These are phyloP conservation scores for Exophiala oligosperma DNA, from an alignment of 2,329 filamentous ascomycete species.

Conservation along the genomic window DNA sequence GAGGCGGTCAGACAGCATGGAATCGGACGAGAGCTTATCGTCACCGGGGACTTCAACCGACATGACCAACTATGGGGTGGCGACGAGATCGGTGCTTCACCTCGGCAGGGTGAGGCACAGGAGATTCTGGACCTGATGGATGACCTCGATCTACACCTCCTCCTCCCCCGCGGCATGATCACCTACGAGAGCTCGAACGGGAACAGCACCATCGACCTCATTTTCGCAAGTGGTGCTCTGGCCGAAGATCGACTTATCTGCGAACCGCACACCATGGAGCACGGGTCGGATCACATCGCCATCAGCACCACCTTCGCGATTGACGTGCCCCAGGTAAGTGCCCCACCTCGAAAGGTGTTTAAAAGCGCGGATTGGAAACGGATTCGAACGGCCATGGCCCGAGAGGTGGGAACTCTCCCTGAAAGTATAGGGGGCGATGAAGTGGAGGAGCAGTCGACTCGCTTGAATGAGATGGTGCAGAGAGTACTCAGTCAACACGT, in stretches of 20 bases:
- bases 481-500: slow-evolving; percentile 14
- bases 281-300: slow-evolving; percentile 32
- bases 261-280: slow-evolving; percentile 30
- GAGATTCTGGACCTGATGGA: slow-evolving; percentile 39
- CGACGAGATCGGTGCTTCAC: slow-evolving; percentile 32
- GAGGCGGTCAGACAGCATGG: background rate
- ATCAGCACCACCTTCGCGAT: slow-evolving; percentile 36
- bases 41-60: slow-evolving; percentile 31
- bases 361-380: slow-evolving; percentile 16
- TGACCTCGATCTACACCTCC: slow-evolving; percentile 34
- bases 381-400: background rate
- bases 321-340: slow-evolving; percentile 14
- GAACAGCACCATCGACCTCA: background rate
- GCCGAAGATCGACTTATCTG: background rate
- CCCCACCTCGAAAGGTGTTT: slow-evolving; percentile 29
- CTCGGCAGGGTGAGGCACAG: slow-evolving; percentile 39
- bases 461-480: slow-evolving; percentile 22
- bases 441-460: slow-evolving; percentile 27
- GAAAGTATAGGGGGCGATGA: slow-evolving; percentile 6
- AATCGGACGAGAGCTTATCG: slow-evolving; percentile 27
- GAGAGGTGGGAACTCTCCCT: background rate
- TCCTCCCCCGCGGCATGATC: slow-evolving; percentile 39
- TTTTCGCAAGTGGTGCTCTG: background rate
- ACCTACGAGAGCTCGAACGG: slow-evolving; percentile 15
- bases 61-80: slow-evolving; percentile 34